These are phyloP conservation scores for Dalbergia cultrata DNA, from an alignment of 306 rosid species.

Conservation along the genomic window DNA sequence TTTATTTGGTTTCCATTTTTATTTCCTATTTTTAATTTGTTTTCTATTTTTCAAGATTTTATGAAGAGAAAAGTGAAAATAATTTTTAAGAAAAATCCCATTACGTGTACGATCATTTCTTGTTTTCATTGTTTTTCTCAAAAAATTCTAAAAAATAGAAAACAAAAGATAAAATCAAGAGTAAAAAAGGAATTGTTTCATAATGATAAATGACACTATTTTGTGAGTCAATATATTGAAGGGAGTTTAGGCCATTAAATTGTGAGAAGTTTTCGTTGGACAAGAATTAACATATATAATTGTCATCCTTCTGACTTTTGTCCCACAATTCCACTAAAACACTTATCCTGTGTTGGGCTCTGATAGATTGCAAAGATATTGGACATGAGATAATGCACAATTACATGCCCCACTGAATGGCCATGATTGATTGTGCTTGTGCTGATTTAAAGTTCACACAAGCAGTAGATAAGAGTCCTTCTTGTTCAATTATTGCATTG, in stretches of 20 bases:
- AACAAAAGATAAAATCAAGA: no score
- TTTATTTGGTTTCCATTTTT: background rate
- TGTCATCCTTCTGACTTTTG: conserved; percentile 17
- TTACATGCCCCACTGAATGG: conserved; percentile 36
- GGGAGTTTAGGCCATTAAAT: background rate
- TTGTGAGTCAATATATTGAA: background rate
- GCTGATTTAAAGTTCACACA: background rate
- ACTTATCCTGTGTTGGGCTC: conserved; percentile 16
- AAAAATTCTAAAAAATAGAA: no score
- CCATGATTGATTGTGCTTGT: conserved; percentile 19
- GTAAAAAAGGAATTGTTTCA: no score
- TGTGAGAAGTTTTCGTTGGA: background rate
- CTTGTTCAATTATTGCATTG: conserved; percentile 33
- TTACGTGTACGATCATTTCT: no score
- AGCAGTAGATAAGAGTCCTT: background rate
- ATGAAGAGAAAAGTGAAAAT: no score
- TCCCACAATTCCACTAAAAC: conserved; percentile 41
- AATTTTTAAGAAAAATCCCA: no score
- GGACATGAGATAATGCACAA: background rate
- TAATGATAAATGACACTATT: background rate
- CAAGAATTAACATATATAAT: conserved; percentile 8
- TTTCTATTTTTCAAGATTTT: no score
- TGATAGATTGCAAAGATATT: conserved; percentile 15
- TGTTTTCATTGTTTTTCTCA: no score
- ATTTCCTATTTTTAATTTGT: no score